Evolutionary conservation across 495 filamentous ascomycete species (phyloP), one percentile per base, ranked within the genome.

Genomic region (Letharia columbiana): DNA sequence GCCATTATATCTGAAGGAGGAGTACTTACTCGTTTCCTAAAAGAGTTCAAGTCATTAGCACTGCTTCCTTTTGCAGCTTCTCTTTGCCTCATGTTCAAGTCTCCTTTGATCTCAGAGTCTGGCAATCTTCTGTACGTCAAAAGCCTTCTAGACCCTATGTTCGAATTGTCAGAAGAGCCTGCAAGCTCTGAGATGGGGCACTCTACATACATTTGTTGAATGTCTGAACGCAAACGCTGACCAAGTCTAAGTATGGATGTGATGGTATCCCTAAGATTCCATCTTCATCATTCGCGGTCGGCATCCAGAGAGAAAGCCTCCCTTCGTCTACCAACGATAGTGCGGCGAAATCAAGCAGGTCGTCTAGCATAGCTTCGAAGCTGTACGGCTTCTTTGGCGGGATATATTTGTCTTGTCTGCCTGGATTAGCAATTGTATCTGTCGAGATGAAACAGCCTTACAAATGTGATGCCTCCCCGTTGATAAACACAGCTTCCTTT

Each of bases 241-340:
- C 78, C n/a, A 94, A 73, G 72, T 90, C 83, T 33, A 99, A 74
- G 58, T 85, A 84, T 8, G 88, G 87, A 74, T 97, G 91, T 61
- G 79, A 83, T 3, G 94, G 94, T 20, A 95, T 82, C 0, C 83
- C 78, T 11, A 96, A 82, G 70, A 92, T 89, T 13, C 83, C 79
- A 39, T 83, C 82, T 63, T 87, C 83, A 61, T 94, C 91, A 72
- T 90, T 93, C 1, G 91, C 86, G 2, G 92, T 96, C 0, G 94
- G 94, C 92, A 98, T 97, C 94, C 94, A 99, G 80, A 99, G 91
- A 12, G 86, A 89, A 3, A 98, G 72, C 56, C 94, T 79, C 0
- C 92, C 95, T 67, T 84, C 77, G 42, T 90, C 86, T n/a, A 97
- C 90, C 5, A 99, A 79, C n/a, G 83, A 86, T 17, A 81, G 77